These are phyloP conservation scores for Eimeria necatrix DNA, from an alignment of 169 alveolate genomes.

Conservation along the genomic window DNA sequence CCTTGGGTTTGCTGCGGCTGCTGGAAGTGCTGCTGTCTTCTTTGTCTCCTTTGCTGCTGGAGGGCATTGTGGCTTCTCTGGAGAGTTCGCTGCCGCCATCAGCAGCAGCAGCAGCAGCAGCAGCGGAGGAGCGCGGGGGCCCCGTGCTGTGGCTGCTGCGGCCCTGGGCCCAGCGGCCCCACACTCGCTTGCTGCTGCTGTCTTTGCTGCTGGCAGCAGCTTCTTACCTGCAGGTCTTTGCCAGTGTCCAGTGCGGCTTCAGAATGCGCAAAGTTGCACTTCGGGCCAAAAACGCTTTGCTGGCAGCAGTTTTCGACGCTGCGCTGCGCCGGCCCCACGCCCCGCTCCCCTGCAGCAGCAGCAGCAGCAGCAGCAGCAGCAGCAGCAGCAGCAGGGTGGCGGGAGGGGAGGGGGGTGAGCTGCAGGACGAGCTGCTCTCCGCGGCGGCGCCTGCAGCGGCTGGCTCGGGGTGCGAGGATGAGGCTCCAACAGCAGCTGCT, in stretches of 20 bases:
- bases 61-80: constrained; percentile 39
- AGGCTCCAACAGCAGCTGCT: neutral
- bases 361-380: neutral
- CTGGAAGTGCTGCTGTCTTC: constrained; percentile 64
- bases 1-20: constrained; percentile 37
- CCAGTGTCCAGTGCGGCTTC: constrained; percentile 27
- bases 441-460: no score
- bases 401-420: neutral
- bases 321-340: constrained; percentile 8
- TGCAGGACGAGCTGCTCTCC: no score
- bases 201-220: constrained; percentile 4
- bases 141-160: neutral
- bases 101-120: constrained; percentile 41
- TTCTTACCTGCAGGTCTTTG: constrained; percentile 12
- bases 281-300: constrained; percentile 37
- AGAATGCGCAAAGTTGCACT: constrained; percentile 62
- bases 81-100: neutral
- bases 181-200: constrained; percentile 33
- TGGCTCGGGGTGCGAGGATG: no score
- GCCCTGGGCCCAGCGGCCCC: neutral
- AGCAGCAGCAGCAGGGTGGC: neutral
- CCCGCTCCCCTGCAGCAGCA: neutral
- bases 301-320: constrained; percentile 38
- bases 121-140: neutral
- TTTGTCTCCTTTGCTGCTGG: constrained; percentile 40